Conservation (phyloP, 768 basidiomycete species). For the Pisolithus albus region DNA sequence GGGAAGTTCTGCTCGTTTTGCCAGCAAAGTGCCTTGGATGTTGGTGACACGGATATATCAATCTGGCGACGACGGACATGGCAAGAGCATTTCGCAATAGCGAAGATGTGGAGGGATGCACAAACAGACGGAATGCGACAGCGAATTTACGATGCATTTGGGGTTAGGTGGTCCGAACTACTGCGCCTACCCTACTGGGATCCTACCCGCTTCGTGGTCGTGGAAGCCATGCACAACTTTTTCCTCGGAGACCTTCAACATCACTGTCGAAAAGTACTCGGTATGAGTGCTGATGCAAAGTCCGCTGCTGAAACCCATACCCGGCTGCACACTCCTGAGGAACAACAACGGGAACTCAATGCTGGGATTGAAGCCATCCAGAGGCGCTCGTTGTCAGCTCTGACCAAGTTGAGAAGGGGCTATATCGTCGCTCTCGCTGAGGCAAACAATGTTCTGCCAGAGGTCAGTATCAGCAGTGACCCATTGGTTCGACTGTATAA, state of each 20-base stretch:
- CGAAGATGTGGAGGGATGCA: conserved; percentile 11
- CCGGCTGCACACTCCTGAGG: not conserved
- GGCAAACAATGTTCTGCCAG: not conserved
- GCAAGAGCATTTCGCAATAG: conserved; percentile 12
- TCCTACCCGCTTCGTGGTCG: conserved; percentile 18
- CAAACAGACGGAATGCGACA: conserved; percentile 9
- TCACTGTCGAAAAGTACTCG: conserved; percentile 12
- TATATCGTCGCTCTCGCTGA: not conserved
- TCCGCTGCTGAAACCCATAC: not conserved
- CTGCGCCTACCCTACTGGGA: conserved; percentile 32
- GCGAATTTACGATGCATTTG: conserved; percentile 9
- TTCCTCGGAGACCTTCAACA: conserved; percentile 13
- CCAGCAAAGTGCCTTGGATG: conserved; percentile 3
- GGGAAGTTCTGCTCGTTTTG: conserved; percentile 22
- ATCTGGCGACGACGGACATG: conserved; percentile 13
- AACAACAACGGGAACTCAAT: not conserved
- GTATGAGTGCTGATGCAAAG: conserved; percentile 5
- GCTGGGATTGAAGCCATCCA: not conserved
- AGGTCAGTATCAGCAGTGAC: too few relatives aligned
- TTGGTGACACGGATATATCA: conserved; percentile 14
- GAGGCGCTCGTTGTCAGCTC: not conserved
- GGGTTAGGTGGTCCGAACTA: conserved; percentile 26
- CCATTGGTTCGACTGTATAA: too few relatives aligned
- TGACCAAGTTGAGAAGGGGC: not conserved
- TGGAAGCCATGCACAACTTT: conserved; percentile 37